These are phyloP conservation scores for Aspergillus pseudoglaucus DNA, from an alignment of 2,329 filamentous ascomycete species.

Conservation along the genomic window DNA sequence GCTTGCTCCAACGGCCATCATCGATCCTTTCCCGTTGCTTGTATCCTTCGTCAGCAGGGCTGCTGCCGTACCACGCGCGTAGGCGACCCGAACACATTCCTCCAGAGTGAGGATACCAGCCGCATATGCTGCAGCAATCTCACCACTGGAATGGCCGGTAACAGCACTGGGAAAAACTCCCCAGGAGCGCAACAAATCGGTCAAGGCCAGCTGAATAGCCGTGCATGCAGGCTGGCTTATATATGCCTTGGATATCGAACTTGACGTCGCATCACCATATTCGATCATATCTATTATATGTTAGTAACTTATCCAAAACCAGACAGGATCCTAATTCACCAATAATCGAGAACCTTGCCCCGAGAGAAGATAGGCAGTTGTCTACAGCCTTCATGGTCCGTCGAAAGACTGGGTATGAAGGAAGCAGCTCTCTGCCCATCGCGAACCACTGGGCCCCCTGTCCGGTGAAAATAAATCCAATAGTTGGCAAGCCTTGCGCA, in stretches of 20 bases:
- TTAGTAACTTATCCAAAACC: background rate
- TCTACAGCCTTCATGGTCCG: slow-evolving; percentile 5
- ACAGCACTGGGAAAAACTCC: slow-evolving; percentile 18
- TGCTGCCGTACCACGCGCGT: slow-evolving; percentile 14
- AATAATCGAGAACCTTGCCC: slow-evolving; percentile 9
- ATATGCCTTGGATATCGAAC: background rate
- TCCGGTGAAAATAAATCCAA: slow-evolving; percentile 15
- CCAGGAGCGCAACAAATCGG: slow-evolving; percentile 22
- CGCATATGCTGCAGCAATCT: slow-evolving; percentile 28
- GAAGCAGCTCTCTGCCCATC: slow-evolving; percentile 11
- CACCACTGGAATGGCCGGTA: slow-evolving; percentile 26
- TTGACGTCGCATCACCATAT: background rate
- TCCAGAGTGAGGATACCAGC: slow-evolving; percentile 16
- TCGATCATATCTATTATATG: slow-evolving; percentile 2
- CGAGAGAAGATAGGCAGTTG: slow-evolving; percentile 8
- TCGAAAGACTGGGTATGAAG: slow-evolving; percentile 15
- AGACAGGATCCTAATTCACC: background rate
- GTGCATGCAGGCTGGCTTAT: slow-evolving; percentile 22
- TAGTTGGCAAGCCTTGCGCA: slow-evolving; percentile 11
- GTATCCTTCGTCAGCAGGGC: slow-evolving; percentile 1
- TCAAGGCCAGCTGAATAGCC: slow-evolving; percentile 25
- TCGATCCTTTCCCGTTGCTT: slow-evolving; percentile 17
- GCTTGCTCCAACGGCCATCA: slow-evolving; percentile 23
- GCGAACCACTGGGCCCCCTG: slow-evolving; percentile 17
- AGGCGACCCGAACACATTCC: slow-evolving; percentile 19